These are phyloP conservation scores for Flaveria trinervia DNA, from an alignment of 129 eudicot species.

Conservation along the genomic window DNA sequence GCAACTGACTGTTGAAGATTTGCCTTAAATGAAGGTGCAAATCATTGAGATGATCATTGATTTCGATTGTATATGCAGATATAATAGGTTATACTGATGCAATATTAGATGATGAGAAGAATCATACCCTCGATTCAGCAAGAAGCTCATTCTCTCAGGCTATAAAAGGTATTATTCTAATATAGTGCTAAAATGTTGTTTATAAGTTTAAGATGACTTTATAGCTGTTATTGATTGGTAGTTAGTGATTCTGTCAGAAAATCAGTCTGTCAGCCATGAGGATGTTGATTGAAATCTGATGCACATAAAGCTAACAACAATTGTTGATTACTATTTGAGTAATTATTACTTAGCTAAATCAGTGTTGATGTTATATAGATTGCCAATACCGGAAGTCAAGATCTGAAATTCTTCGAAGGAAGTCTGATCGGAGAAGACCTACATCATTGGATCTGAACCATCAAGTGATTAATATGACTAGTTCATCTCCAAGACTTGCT, in stretches of 20 bases:
- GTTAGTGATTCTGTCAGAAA: constrained; percentile 19
- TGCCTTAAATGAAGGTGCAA: constrained; percentile 24
- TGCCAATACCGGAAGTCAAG: constrained; percentile 75
- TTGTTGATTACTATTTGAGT: constrained; percentile 7
- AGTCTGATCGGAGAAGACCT: constrained; percentile 65
- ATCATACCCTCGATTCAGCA: constrained; percentile 63
- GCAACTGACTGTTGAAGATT: constrained; percentile 15
- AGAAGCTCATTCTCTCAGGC: constrained; percentile 96
- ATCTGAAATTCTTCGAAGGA: constrained; percentile 58
- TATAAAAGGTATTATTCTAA: constrained; percentile 60
- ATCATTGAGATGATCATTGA: constrained; percentile 15
- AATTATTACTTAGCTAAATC: background rate
- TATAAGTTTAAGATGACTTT: constrained; percentile 16
- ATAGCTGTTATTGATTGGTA: constrained; percentile 27
- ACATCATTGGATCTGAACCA: constrained; percentile 78
- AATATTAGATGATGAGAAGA: constrained; percentile 60
- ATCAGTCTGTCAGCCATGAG: constrained; percentile 3
- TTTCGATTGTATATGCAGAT: constrained; percentile 35
- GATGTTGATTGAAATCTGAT: constrained; percentile 17
- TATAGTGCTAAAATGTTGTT: background rate
- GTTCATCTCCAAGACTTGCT: constrained; percentile 70
- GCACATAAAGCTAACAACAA: constrained; percentile 23
- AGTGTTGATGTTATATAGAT: constrained; percentile 40
- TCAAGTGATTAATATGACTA: constrained; percentile 43
- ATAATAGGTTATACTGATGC: constrained; percentile 50